These are phyloP conservation scores for Lachancea sp. DNA, from an alignment of 805 yeast species.

Conservation along the genomic window DNA sequence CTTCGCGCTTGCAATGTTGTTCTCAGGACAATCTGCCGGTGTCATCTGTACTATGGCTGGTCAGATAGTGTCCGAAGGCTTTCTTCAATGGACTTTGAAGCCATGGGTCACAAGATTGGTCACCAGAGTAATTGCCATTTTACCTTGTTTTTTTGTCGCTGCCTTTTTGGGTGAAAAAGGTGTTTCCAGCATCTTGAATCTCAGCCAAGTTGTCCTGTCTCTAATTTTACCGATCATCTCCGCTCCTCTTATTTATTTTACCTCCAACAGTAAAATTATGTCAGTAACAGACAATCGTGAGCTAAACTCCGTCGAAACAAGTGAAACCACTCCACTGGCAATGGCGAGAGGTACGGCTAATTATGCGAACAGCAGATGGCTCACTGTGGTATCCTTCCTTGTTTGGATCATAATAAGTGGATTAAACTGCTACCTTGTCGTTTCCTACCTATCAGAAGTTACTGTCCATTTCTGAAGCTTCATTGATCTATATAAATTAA, in stretches of 20 bases:
- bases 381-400: slow-evolving; percentile 47
- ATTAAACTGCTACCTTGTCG: slow-evolving; percentile 64
- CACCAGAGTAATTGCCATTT: slow-evolving; percentile 76
- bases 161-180: slow-evolving; percentile 75
- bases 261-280: slow-evolving; percentile 64
- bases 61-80: slow-evolving; percentile 90
- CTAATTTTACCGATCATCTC: slow-evolving; percentile 78
- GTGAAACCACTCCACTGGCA: slow-evolving; percentile 24
- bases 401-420: slow-evolving; percentile 69
- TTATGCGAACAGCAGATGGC: slow-evolving; percentile 59
- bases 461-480: slow-evolving; percentile 41
- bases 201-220: slow-evolving; percentile 76
- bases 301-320: slow-evolving; percentile 21
- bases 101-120: slow-evolving; percentile 77
- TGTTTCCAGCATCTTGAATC: slow-evolving; percentile 63
- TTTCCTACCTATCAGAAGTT: slow-evolving; percentile 43
- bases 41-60: slow-evolving; percentile 92
- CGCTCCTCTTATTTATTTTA: slow-evolving; percentile 81
- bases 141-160: slow-evolving; percentile 78
- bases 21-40: slow-evolving; percentile 93
- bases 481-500: background rate
- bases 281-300: slow-evolving; percentile 36
- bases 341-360: slow-evolving; percentile 41
- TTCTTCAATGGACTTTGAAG: slow-evolving; percentile 67
- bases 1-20: slow-evolving; percentile 81